Percentiles rank a stretch among this genome's conserved stretches.
Conservation (phyloP, 495 filamentous ascomycete species). For the Recurvomyces mirabilis region DNA sequence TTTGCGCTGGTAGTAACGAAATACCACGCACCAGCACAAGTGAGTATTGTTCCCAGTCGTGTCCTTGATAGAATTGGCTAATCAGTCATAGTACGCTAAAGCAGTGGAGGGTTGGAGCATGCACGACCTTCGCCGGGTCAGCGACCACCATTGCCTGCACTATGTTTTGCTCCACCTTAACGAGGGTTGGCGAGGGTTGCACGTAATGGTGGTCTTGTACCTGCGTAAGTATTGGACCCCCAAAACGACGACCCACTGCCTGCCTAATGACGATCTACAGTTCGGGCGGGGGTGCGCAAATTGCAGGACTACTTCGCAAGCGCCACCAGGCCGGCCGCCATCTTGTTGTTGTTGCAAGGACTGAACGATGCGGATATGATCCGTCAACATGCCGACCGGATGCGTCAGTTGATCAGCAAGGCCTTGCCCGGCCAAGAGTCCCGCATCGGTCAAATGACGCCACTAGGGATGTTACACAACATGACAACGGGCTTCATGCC, state of each 20-base stretch:
- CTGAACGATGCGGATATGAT: background rate
- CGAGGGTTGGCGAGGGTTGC: conserved; percentile 1
- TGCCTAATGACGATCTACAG: background rate
- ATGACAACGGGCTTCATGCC: conserved; percentile 1
- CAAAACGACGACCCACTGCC: background rate
- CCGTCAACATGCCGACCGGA: background rate
- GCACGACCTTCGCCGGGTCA: background rate
- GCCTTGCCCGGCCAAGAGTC: conserved; percentile 1
- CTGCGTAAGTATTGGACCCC: background rate
- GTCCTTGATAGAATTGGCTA: background rate
- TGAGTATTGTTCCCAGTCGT: background rate
- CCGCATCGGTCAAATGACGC: conserved; percentile 1
- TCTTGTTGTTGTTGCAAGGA: background rate
- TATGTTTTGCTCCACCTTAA: background rate
- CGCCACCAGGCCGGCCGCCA: background rate
- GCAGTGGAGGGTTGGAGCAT: background rate
- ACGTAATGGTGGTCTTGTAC: background rate
- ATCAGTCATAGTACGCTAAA: background rate
- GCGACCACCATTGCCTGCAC: background rate
- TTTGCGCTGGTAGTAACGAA: background rate
- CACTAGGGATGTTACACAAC: conserved; percentile 1
- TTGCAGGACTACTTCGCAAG: background rate
- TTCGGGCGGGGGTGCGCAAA: background rate
- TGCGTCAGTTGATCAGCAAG: conserved; percentile 1
- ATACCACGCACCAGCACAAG: background rate